Evolutionary conservation across 129 eudicot species (phyloP), one percentile per base, ranked within the genome.

Genomic region (Flaveria brownii): DNA sequence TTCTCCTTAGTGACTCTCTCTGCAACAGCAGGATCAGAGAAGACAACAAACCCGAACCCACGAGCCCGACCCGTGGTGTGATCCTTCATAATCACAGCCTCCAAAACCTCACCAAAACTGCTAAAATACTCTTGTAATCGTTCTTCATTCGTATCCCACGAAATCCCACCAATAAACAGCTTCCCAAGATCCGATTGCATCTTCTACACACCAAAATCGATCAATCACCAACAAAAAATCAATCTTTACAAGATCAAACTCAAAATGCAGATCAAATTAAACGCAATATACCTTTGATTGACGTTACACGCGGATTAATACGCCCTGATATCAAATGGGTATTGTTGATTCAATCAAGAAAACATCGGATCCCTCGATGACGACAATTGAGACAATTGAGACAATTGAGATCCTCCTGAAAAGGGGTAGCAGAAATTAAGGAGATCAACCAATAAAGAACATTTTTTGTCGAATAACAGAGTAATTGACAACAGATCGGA

Each of bases 101-200:
- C 90, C 74, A 85, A 49, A n/a, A 90, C 92, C 76, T 90, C 96
- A 13, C 96, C 96, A 47, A 66, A 90, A 61, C 54, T 36, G 51
- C 83, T 68, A 73, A 90, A 89, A 80, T 90, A 87, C 62, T 90
- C 90, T 68, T 82, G 87, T 15, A 90, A 77, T 2, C 88, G 87
- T 62, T 90, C 96, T 51, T 90, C 96, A 63, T 83, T 79, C 17
- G 96, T 90, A 45, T 90, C 96, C 96, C 96, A 90, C 0, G 92
- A 87, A 59, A 90, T 90, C 72, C 96, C 96, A 61, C 96, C 96
- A 41, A 90, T 77, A 64, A 90, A 90, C 39, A 90, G 45, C 86
- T 90, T 90, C 4, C 96, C 96, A 59, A 88, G 86, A 78, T 88
- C 89, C 47, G 89, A 80, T 72, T 88, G 92, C 92, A 85, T 85